Evolutionary conservation across 2,329 filamentous ascomycete species (phyloP).

Genomic region (Trichoderma koningiopsis): DNA sequence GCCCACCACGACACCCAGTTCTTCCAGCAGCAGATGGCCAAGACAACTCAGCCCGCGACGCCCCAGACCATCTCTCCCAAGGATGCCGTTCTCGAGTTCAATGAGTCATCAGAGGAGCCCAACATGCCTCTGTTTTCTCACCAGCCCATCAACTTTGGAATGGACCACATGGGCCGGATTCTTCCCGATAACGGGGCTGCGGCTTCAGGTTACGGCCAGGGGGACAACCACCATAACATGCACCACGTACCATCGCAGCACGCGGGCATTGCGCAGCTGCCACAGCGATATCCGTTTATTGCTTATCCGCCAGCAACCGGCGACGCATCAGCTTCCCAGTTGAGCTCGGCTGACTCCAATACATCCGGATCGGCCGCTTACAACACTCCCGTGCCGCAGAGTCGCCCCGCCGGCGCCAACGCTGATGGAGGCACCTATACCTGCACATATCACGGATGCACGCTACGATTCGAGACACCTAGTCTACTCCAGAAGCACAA

Average conservation of each 20-base stretch:
- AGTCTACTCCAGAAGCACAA: conserved; percentile 91
- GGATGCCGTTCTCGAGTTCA: conserved; percentile 84
- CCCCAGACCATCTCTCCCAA: conserved; percentile 94
- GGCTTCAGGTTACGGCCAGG: conserved; percentile 27
- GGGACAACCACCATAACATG: conserved; percentile 7
- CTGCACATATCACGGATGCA: conserved; percentile 92
- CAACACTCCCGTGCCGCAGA: conserved; percentile 39
- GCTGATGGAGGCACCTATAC: conserved; percentile 90
- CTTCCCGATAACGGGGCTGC: conserved; percentile 30
- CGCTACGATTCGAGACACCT: conserved; percentile 83
- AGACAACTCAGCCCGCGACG: conserved; percentile 48
- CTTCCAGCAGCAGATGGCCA: conserved; percentile 46
- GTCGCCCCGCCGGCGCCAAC: conserved; percentile 62
- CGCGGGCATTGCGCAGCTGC: conserved; percentile 43
- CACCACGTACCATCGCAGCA: conserved; percentile 41
- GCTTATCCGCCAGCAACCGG: conserved; percentile 41
- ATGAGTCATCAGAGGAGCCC: conserved; percentile 68
- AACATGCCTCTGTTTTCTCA: conserved; percentile 72
- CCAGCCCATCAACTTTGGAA: conserved; percentile 51
- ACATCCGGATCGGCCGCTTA: conserved; percentile 44
- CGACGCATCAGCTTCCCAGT: conserved; percentile 39
- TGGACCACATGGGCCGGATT: conserved; percentile 45
- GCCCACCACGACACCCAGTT: conserved; percentile 57
- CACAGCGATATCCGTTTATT: conserved; percentile 57
- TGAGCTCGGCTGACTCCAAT: conserved; percentile 50